Conservation (phyloP, 371 early-diverging fungal species). For the Mucor racemosus region DNA sequence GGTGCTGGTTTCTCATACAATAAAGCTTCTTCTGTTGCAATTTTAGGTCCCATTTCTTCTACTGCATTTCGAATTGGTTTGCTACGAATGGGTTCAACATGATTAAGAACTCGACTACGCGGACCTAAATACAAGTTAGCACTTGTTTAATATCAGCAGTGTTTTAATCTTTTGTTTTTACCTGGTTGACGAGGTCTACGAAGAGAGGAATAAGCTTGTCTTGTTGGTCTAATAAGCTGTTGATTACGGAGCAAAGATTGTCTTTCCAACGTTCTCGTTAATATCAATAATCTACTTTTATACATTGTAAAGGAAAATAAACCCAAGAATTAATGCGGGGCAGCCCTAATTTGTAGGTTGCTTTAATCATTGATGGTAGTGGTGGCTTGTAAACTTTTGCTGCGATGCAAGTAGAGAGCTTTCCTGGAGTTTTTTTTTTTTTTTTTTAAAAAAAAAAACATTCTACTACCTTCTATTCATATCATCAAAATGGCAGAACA, state of each 20-base stretch:
- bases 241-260: background rate
- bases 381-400: constrained; percentile 8
- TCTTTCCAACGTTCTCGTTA: constrained; percentile 8
- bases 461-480: background rate
- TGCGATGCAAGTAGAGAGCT: background rate
- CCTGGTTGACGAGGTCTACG: constrained; percentile 26
- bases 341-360: background rate
- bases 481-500: background rate
- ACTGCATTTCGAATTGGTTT: constrained; percentile 2
- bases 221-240: background rate
- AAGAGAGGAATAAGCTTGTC: constrained; percentile 25
- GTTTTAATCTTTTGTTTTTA: background rate
- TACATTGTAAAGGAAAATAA: constrained; percentile 7
- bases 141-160: no score
- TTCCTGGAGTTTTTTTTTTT: background rate
- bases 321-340: constrained; percentile 5
- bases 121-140: constrained; percentile 27
- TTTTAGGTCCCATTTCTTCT: background rate
- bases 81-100: constrained; percentile 28
- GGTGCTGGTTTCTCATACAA: constrained; percentile 2
- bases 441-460: background rate
- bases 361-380: no score
- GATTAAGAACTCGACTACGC: constrained; percentile 42
- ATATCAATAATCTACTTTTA: constrained; percentile 5
- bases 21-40: constrained; percentile 1